Evolutionary conservation across 192 early-diverging fungal genomes (phyloP), one percentile per base, ranked within the genome.

Genomic region (Coemansia erecta): DNA sequence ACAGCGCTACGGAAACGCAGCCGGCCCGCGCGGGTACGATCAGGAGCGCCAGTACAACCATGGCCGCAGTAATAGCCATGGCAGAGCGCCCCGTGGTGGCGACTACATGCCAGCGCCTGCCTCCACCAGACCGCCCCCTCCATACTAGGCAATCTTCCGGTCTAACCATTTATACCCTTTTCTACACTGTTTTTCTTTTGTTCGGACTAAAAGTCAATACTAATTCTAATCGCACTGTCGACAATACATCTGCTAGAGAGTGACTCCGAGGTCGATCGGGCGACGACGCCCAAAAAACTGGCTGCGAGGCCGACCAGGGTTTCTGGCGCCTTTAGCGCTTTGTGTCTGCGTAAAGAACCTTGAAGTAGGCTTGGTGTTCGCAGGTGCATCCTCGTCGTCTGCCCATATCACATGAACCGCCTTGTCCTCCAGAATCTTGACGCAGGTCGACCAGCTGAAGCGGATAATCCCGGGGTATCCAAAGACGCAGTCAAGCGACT

Each of bases 401-500:
- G 69, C 31, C 75, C 75, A 78, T 0, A 51, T 53, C 3, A 72
- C 66, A 9, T 24, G 43, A 10, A 33, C 70, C 0, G 61, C 69
- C 9, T 49, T 26, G 18, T 87, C 85, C 13, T 90, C 84, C 31
- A 96, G 68, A 37, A 88, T 58, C 18, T 87, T 93, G 2, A 71
- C 85, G 58, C 86, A 86, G 15, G 97, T 99, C 1, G 87, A 82
- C 95, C 97, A 99, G 56, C 92, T 93, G 77, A 99, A 99, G 13
- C 97, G 86, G 11, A 96, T 87, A 23, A 98, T 72, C 10, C 82
- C 84, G 0, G 97, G 97, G 70, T 84, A 99, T 0, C 94, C 97
- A 84, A 99, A 99, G 3, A 99, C 84, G 0, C 72, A 80, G 56
- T 96, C 93, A 28, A 91, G 66, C 56, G 88, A 85, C 0, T 81